These are phyloP conservation scores for Paraconiothyrium sp. DNA, from an alignment of 2,329 filamentous ascomycete genomes.

Conservation along the genomic window DNA sequence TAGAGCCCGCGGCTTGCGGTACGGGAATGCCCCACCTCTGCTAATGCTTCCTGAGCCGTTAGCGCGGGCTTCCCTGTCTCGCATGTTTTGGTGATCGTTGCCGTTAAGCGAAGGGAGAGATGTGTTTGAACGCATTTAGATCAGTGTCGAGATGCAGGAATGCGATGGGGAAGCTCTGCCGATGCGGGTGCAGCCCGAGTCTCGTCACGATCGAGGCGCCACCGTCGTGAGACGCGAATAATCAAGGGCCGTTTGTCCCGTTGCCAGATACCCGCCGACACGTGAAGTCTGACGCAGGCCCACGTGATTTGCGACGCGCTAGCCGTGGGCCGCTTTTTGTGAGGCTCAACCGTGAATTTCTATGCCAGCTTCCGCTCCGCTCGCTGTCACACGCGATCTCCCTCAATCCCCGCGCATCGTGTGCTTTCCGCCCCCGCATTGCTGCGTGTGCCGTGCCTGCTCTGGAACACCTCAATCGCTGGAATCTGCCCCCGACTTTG, in stretches of 20 bases:
- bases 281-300: background rate
- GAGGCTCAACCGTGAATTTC: slow-evolving; percentile 19
- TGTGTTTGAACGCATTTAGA: too few relatives aligned
- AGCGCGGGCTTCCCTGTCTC: background rate
- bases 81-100: background rate
- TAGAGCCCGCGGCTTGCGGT: background rate
- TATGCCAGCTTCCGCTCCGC: slow-evolving; percentile 16
- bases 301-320: slow-evolving; percentile 8
- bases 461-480: slow-evolving; percentile 27
- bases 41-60: background rate
- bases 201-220: too few relatives aligned
- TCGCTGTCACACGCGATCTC: slow-evolving; percentile 23
- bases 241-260: too few relatives aligned
- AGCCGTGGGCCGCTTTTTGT: slow-evolving; percentile 1
- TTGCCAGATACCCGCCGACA: background rate
- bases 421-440: slow-evolving; percentile 30
- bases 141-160: background rate
- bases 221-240: too few relatives aligned
- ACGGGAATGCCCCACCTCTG: background rate
- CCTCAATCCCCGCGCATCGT: slow-evolving; percentile 28
- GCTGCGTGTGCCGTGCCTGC: slow-evolving; percentile 16
- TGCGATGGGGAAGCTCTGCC: background rate
- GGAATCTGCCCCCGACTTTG: slow-evolving; percentile 45
- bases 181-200: too few relatives aligned
- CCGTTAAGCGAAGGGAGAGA: background rate